Percentiles rank a stretch among this genome's conserved stretches.
Conservation (phyloP, 805 yeast species). For the Cyberlindnera suaveolens region DNA sequence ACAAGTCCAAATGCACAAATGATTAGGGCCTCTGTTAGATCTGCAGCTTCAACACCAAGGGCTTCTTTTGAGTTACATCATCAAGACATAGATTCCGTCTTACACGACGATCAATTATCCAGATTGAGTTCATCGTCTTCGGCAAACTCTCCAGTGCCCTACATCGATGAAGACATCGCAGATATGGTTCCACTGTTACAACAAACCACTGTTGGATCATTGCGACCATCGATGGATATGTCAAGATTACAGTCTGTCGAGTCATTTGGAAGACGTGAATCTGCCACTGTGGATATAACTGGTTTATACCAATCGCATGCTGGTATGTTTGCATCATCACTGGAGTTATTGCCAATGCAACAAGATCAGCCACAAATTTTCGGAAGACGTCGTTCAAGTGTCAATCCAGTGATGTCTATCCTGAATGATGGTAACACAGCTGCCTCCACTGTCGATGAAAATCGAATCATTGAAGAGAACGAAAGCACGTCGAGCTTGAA, state of each 20-base stretch:
- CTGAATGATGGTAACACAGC: slow-evolving; percentile 4
- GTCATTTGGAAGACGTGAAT: slow-evolving; percentile 23
- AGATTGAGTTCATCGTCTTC: slow-evolving; percentile 12
- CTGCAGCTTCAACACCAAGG: slow-evolving; percentile 14
- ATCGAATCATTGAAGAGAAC: slow-evolving; percentile 9
- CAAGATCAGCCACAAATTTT: slow-evolving; percentile 1
- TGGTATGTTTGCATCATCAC: too few species aligned
- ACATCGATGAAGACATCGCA: slow-evolving; percentile 7
- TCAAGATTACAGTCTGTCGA: slow-evolving; percentile 25
- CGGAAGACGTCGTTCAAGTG: slow-evolving; percentile 5
- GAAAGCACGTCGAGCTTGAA: slow-evolving; percentile 3
- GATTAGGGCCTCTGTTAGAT: slow-evolving; percentile 13
- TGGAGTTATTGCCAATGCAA: too few species aligned
- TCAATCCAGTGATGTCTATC: slow-evolving; percentile 8
- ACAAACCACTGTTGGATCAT: slow-evolving; percentile 4
- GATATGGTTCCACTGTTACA: slow-evolving; percentile 27
- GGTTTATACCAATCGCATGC: slow-evolving; percentile 25
- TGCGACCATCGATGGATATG: background rate
- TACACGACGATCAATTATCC: slow-evolving; percentile 2
- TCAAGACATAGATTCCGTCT: background rate
- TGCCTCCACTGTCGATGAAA: too few species aligned
- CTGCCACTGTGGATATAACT: slow-evolving; percentile 32
- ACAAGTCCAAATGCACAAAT: slow-evolving; percentile 24
- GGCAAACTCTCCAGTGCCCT: slow-evolving; percentile 2
- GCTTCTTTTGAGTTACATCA: slow-evolving; percentile 8